A percentile compares a stretch with the other conserved stretches of the same genome.
Evolutionary conservation across 495 filamentous ascomycete species (phyloP).

Genomic region (Extremus antarcticus): DNA sequence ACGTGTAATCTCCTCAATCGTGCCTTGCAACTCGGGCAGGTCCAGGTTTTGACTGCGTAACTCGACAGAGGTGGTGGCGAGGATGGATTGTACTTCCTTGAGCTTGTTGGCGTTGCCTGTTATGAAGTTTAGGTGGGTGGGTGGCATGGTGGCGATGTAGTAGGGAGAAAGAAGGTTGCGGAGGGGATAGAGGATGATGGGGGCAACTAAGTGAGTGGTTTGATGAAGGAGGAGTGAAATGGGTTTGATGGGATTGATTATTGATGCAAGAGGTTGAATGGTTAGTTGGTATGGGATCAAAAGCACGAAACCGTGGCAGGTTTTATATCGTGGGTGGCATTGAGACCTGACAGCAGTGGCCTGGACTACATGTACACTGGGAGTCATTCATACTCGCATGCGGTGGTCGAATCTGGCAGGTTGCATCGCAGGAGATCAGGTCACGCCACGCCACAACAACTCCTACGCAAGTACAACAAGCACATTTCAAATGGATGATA

Average conservation of each 20-base stretch:
- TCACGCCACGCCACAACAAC: background rate
- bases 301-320: too few species aligned
- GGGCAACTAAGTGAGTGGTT: background rate
- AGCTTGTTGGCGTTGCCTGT: constrained; percentile 94
- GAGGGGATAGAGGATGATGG: background rate
- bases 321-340: too few species aligned
- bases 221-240: too few species aligned
- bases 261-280: too few species aligned
- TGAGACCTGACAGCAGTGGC: too few species aligned
- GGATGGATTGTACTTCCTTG: constrained; percentile 72
- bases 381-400: too few species aligned
- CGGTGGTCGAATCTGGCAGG: background rate
- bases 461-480: background rate
- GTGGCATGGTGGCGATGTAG: constrained; percentile 1
- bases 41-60: constrained; percentile 66
- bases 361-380: too few species aligned
- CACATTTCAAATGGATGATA: background rate
- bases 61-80: constrained; percentile 54
- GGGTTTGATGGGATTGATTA: too few species aligned
- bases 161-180: background rate
- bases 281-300: too few species aligned
- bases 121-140: constrained; percentile 69
- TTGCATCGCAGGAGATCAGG: background rate
- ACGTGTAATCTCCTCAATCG: constrained; percentile 75
- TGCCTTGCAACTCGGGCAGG: constrained; percentile 81